phyloP scores from a whole-genome alignment of 805 yeast genomes.

The Metschnikowia proteae region DNA sequence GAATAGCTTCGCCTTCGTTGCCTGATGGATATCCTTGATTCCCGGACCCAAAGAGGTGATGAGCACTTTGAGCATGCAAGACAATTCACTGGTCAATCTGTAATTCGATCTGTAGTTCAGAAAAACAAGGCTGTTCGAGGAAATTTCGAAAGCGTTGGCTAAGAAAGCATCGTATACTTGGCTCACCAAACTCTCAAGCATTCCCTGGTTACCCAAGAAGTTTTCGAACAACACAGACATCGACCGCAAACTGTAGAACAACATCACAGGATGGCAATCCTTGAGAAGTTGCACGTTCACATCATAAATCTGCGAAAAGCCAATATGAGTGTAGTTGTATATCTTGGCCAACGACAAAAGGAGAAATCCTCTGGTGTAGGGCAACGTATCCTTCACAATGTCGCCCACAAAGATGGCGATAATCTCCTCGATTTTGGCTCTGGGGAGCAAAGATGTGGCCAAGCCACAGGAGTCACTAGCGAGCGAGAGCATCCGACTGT shows the following conservation, averaged over 20 bases:
- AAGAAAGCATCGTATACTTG: slow-evolving; percentile 30
- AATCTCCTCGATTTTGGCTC: slow-evolving; percentile 23
- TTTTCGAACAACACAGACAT: slow-evolving; percentile 53
- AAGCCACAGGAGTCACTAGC: slow-evolving; percentile 61
- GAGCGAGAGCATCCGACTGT: slow-evolving; percentile 39
- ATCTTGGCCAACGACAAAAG: slow-evolving; percentile 30
- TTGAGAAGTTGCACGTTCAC: slow-evolving; percentile 55
- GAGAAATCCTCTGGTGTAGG: slow-evolving; percentile 51
- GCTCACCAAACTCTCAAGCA: slow-evolving; percentile 40
- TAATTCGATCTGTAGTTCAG: slow-evolving; percentile 35
- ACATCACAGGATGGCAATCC: slow-evolving; percentile 87
- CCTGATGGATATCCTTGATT: slow-evolving; percentile 21
- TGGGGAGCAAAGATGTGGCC: slow-evolving; percentile 26
- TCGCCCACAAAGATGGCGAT: slow-evolving; percentile 44
- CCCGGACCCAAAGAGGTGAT: slow-evolving; percentile 40
- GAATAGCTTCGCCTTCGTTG: slow-evolving; percentile 22
- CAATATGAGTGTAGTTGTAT: slow-evolving; percentile 25
- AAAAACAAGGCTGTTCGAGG: slow-evolving; percentile 31
- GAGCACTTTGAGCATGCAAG: slow-evolving; percentile 27
- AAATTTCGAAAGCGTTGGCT: slow-evolving; percentile 35
- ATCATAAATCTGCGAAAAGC: slow-evolving; percentile 45
- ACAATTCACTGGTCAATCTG: slow-evolving; percentile 22
- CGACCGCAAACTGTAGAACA: slow-evolving; percentile 65
- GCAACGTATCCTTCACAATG: slow-evolving; percentile 62
- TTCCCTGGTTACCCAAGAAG: slow-evolving; percentile 43